These are phyloP conservation scores for Pseudoneurospora amorphoporcata DNA, from an alignment of 495 filamentous ascomycete species.

Conservation along the genomic window DNA sequence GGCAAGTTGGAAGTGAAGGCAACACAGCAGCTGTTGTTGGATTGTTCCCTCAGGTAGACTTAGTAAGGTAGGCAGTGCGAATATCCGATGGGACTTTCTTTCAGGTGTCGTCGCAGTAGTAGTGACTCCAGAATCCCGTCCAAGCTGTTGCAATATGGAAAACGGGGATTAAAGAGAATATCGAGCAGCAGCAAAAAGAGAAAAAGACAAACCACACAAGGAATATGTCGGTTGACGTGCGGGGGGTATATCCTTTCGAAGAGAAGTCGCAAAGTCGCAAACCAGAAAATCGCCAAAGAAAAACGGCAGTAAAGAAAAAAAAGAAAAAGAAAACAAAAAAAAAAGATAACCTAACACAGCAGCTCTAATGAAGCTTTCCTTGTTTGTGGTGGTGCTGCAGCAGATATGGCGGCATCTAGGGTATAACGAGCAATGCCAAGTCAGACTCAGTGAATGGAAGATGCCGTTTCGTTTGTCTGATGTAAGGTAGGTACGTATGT, in stretches of 20 bases:
- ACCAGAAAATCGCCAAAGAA: neutral
- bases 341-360: slow-evolving; percentile 1
- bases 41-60: neutral
- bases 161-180: neutral
- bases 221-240: neutral
- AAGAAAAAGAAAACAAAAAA: neutral
- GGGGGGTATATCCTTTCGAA: neutral
- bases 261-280: neutral
- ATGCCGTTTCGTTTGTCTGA: neutral
- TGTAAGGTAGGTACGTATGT: neutral
- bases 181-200: neutral
- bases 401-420: slow-evolving; percentile 8
- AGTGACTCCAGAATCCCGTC: neutral
- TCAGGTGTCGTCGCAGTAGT: neutral
- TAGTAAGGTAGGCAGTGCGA: neutral
- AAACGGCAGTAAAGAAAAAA: neutral
- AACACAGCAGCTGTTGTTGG: neutral
- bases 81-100: neutral
- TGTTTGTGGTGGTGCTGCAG: neutral
- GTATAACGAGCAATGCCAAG: slow-evolving; percentile 14
- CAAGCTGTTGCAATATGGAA: neutral
- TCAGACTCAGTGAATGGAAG: neutral
- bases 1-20: neutral
- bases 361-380: neutral
- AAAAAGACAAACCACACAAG: neutral